Conservation (phyloP, 192 early-diverging fungal genomes). For the Umbelopsis vinacea region DNA sequence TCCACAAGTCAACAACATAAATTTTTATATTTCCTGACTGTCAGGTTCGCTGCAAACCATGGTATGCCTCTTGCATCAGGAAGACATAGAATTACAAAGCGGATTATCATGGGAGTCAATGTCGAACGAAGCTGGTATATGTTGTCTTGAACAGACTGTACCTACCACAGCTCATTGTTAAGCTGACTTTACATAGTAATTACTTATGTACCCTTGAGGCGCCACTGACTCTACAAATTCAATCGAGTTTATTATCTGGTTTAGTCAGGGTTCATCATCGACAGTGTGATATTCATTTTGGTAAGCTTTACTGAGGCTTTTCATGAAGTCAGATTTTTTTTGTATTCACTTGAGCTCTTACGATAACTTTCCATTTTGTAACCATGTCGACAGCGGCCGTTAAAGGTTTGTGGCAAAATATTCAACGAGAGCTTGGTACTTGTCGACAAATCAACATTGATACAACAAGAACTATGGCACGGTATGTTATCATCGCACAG, state of each 20-base stretch:
- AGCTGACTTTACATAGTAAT: neutral
- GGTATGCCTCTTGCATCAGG: neutral
- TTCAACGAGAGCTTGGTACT: neutral
- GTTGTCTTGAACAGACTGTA: too few species aligned
- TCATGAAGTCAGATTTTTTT: too few species aligned
- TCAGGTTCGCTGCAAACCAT: neutral
- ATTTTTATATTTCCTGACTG: neutral
- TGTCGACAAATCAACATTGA: neutral
- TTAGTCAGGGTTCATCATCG: conserved; percentile 3
- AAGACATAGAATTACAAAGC: neutral
- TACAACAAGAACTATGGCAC: neutral
- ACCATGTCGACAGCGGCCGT: neutral
- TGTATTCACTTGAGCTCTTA: too few species aligned
- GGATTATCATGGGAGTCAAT: neutral
- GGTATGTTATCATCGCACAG: neutral
- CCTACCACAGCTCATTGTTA: too few species aligned
- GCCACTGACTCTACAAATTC: neutral
- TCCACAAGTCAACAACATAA: neutral
- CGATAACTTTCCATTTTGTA: neutral
- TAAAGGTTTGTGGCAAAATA: neutral
- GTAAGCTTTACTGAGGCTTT: neutral
- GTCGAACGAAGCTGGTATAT: neutral
- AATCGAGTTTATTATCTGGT: neutral
- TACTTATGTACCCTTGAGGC: neutral
- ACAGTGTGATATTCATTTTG: neutral